phyloP scores from a whole-genome alignment of 306 rosid genomes.

The Vachellia collinsii region DNA sequence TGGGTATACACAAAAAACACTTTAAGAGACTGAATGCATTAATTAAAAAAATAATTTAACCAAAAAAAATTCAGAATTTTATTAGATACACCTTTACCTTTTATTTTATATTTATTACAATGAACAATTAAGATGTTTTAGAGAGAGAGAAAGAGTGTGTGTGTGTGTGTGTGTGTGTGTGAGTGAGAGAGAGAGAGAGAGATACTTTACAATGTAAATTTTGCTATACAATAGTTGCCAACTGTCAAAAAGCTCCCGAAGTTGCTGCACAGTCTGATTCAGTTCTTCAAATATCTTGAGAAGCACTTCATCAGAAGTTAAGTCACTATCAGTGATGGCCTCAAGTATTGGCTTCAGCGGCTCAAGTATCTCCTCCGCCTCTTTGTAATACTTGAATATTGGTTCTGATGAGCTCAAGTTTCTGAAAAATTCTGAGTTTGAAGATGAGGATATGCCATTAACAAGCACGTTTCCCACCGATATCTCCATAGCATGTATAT shows the following conservation, averaged over 20 bases:
- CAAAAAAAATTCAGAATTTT: no score
- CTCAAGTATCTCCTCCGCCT: slow-evolving; percentile 65
- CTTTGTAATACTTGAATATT: slow-evolving; percentile 56
- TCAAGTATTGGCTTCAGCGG: slow-evolving; percentile 67
- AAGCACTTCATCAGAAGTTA: slow-evolving; percentile 59
- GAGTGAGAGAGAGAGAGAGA: no score
- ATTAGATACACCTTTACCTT: no score
- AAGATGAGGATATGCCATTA: slow-evolving; percentile 64
- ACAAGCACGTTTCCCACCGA: slow-evolving; percentile 62
- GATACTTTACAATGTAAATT: slow-evolving; percentile 54
- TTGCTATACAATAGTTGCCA: slow-evolving; percentile 79
- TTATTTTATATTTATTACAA: no score
- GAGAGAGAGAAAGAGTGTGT: no score
- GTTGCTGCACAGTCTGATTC: slow-evolving; percentile 57
- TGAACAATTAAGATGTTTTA: no score
- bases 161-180: no score
- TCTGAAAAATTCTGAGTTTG: slow-evolving; percentile 53
- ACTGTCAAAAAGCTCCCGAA: slow-evolving; percentile 59
- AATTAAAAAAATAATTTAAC: no score
- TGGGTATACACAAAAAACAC: no score
- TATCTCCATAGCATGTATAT: slow-evolving; percentile 58
- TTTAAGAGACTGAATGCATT: no score
- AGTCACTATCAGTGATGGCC: slow-evolving; percentile 54
- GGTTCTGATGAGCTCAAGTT: slow-evolving; percentile 54
- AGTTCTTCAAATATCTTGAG: slow-evolving; percentile 61